Evolutionary conservation across 2,329 filamentous ascomycete species (phyloP), one percentile per base, ranked within the genome.

Genomic region (Plectosphaerella cucumerina): DNA sequence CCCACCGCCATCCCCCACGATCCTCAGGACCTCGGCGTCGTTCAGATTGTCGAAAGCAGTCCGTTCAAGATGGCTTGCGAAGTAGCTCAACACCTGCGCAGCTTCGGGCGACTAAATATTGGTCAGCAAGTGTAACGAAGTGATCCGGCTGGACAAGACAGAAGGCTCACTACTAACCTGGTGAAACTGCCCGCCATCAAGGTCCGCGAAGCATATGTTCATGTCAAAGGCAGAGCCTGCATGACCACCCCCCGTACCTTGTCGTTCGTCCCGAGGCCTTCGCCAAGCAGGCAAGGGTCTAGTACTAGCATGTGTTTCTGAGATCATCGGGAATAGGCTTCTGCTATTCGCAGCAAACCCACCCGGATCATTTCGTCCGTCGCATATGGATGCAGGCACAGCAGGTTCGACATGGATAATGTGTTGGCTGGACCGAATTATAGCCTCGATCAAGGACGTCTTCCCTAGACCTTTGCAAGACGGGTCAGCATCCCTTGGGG

Each of bases 141-240:
- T 39, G 35, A n/a, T 39, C 15, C 4, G 15, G 14, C 35, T n/a
- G 5, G n/a, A n/a, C n/a, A n/a, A n/a, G n/a, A n/a, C n/a, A 15
- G 17, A 14, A 37, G n/a, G 14, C 35, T n/a, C 6, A 37, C 15
- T 37, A 37, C 15, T 37, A 10, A 37, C 35, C 15, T 37, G 35
- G 6, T 18, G 17, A 15, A 15, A 37, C 39, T 20, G n/a, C 39
- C 17, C 39, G 12, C 85, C 85, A 11, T 87, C 83, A 2, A 89
- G 93, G 70, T 97, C 93, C 52, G 97, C 85, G 64, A 99, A 97
- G 67, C 90, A 96, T 5, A 99, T 71, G 63, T 99, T 99, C 26
- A 93, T 82, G 64, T 97, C 93, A 44, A 97, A 73, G 37, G 97
- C 81, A 20, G 84, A 80, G 56, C 94, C 91, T 8, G 85, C 84